phyloP scores from a whole-genome alignment of 2,329 filamentous ascomycete genomes.

The Paecilomyces variotii region DNA sequence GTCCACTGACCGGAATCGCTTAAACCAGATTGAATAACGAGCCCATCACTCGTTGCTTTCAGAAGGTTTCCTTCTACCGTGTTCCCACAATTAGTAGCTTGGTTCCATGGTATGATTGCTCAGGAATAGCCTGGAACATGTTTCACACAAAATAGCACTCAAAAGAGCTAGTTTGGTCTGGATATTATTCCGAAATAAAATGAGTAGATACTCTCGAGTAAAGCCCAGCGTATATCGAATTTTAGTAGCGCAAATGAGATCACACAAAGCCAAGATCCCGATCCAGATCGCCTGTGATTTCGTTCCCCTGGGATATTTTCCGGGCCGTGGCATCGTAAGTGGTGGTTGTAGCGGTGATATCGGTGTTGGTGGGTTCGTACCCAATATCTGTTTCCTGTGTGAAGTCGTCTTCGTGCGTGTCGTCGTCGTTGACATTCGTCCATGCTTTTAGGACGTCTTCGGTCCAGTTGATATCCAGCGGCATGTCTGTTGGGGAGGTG shows the following conservation, averaged over 20 bases:
- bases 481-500: background rate
- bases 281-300: constrained; percentile 31
- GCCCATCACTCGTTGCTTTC: too few species aligned
- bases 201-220: too few species aligned
- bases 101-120: too few species aligned
- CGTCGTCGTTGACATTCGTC: background rate
- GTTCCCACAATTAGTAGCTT: too few species aligned
- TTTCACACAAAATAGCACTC: too few species aligned
- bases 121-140: too few species aligned
- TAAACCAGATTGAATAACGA: too few species aligned
- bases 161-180: too few species aligned
- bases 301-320: constrained; percentile 4
- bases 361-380: background rate
- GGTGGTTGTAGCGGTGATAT: background rate
- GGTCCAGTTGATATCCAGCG: background rate
- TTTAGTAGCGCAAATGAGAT: background rate
- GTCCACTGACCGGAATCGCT: too few species aligned
- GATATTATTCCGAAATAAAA: too few species aligned
- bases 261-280: constrained; percentile 24
- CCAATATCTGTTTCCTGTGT: background rate
- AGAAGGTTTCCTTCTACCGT: too few species aligned
- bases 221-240: too few species aligned
- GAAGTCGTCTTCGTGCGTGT: background rate
- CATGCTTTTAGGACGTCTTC: background rate
- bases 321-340: background rate